Percentiles rank a stretch among this genome's conserved stretches.
phyloP scores from a whole-genome alignment of 2,329 filamentous ascomycete species.

The Cercospora brassicicola region DNA sequence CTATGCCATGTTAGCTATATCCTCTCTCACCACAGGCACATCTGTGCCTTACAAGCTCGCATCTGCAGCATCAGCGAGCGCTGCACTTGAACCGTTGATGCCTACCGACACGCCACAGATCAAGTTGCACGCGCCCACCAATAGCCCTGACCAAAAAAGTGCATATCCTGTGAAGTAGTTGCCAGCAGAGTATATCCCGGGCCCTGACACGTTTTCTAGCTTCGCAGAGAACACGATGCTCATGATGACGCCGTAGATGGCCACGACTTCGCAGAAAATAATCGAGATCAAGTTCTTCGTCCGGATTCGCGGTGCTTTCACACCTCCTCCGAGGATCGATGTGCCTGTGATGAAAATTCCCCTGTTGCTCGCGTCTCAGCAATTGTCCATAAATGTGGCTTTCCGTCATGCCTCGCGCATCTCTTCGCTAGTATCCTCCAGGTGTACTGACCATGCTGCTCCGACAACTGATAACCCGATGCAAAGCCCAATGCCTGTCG shows the following conservation, averaged over 20 bases:
- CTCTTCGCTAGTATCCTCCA: slow-evolving; percentile 8
- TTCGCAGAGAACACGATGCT: slow-evolving; percentile 96
- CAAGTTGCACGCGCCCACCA: slow-evolving; percentile 92
- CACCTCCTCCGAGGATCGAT: slow-evolving; percentile 93
- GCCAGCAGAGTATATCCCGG: slow-evolving; percentile 68
- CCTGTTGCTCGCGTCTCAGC: slow-evolving; percentile 56
- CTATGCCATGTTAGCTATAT: slow-evolving; percentile 49
- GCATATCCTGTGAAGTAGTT: slow-evolving; percentile 95
- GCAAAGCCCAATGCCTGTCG: slow-evolving; percentile 85
- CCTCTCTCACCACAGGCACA: neutral
- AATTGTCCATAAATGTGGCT: neutral
- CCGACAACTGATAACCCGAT: slow-evolving; percentile 95
- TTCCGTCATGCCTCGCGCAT: neutral
- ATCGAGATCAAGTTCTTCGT: slow-evolving; percentile 99
- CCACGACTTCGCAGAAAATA: slow-evolving; percentile 99
- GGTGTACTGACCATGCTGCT: slow-evolving; percentile 75
- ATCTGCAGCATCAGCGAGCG: slow-evolving; percentile 92
- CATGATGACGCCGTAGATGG: slow-evolving; percentile 99
- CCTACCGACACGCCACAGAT: slow-evolving; percentile 95
- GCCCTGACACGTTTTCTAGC: slow-evolving; percentile 64
- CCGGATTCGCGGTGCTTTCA: slow-evolving; percentile 93
- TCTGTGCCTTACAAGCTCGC: slow-evolving; percentile 69
- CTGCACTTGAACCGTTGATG: slow-evolving; percentile 96
- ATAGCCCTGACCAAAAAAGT: slow-evolving; percentile 92
- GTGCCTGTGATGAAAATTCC: slow-evolving; percentile 98